These are phyloP conservation scores for Ambrosia artemisiifolia DNA, from an alignment of 129 eudicot genomes.

Conservation along the genomic window DNA sequence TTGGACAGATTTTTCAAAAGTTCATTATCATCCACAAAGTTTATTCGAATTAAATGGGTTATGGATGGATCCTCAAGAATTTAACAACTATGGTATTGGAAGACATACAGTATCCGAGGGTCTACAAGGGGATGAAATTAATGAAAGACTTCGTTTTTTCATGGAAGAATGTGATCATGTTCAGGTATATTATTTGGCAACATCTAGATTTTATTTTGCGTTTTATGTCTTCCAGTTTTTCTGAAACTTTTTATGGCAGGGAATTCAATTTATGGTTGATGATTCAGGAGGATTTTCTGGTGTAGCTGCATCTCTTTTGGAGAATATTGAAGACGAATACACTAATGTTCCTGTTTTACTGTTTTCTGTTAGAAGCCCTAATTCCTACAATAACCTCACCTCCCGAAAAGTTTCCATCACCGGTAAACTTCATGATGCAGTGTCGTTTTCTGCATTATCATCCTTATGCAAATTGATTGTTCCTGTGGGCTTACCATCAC, in stretches of 20 bases:
- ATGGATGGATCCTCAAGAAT: slow-evolving; percentile 56
- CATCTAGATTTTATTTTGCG: not conserved
- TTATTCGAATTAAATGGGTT: slow-evolving; percentile 71
- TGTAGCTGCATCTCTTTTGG: slow-evolving; percentile 71
- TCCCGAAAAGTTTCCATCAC: slow-evolving; percentile 46
- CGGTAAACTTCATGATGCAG: slow-evolving; percentile 68
- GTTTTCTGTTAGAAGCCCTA: slow-evolving; percentile 62
- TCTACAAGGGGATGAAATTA: slow-evolving; percentile 70
- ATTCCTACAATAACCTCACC: slow-evolving; percentile 20
- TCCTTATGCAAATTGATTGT: slow-evolving; percentile 69
- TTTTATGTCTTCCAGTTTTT: not conserved
- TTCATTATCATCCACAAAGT: slow-evolving; percentile 94
- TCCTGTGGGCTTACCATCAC: slow-evolving; percentile 76
- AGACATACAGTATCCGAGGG: slow-evolving; percentile 64
- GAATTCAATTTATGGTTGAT: slow-evolving; percentile 80
- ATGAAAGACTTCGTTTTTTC: slow-evolving; percentile 80
- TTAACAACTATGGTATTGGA: slow-evolving; percentile 70
- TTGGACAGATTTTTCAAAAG: slow-evolving; percentile 96
- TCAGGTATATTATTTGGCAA: slow-evolving; percentile 49
- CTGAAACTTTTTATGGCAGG: slow-evolving; percentile 36
- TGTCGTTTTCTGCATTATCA: slow-evolving; percentile 71
- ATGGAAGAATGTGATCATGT: slow-evolving; percentile 88
- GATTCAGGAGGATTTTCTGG: slow-evolving; percentile 91
- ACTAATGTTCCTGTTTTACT: slow-evolving; percentile 76
- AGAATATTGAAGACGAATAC: slow-evolving; percentile 77